Percentiles rank a stretch among this genome's conserved stretches.
These are phyloP conservation scores for Kwoniella newhampshirensis DNA, from an alignment of 768 basidiomycete genomes.

Conservation along the genomic window DNA sequence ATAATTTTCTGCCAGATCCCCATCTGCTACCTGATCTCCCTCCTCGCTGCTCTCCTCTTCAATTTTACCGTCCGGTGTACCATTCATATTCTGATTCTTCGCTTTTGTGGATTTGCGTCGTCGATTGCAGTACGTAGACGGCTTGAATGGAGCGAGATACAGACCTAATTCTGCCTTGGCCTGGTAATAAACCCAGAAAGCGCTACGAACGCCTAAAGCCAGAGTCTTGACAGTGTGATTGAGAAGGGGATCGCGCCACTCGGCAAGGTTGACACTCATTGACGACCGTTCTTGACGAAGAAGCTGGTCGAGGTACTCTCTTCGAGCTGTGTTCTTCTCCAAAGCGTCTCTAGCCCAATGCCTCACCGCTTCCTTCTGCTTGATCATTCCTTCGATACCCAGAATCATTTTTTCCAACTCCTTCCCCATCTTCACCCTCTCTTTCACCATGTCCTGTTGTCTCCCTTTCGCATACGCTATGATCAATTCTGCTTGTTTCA, in stretches of 20 bases:
- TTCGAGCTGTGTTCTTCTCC: too few species aligned
- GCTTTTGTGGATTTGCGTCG: too few species aligned
- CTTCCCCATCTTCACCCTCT: constrained; percentile 3
- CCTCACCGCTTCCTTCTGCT: constrained; percentile 23
- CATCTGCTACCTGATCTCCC: too few species aligned
- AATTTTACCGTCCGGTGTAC: too few species aligned
- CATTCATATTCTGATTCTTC: too few species aligned
- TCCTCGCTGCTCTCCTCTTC: too few species aligned
- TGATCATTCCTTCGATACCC: constrained; percentile 24
- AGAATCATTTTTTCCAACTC: constrained; percentile 17
- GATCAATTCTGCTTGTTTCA: constrained; percentile 17
- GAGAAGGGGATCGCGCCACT: constrained; percentile 4
- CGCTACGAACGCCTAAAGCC: neutral
- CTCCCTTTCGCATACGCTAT: constrained; percentile 1
- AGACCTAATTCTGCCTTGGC: constrained; percentile 13
- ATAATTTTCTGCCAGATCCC: too few species aligned
- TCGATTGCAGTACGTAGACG: neutral
- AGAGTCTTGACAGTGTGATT: neutral
- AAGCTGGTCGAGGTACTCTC: constrained; percentile 7
- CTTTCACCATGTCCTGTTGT: constrained; percentile 11
- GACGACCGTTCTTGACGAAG: constrained; percentile 1
- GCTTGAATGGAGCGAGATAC: constrained; percentile 4
- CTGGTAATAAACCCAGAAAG: constrained; percentile 13
- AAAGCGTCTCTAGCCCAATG: constrained; percentile 19
- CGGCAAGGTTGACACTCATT: neutral